Evolutionary conservation across 192 early-diverging fungal genomes (phyloP), one percentile per base, ranked within the genome.

Genomic region (Gryganskiella cystojenkinii): DNA sequence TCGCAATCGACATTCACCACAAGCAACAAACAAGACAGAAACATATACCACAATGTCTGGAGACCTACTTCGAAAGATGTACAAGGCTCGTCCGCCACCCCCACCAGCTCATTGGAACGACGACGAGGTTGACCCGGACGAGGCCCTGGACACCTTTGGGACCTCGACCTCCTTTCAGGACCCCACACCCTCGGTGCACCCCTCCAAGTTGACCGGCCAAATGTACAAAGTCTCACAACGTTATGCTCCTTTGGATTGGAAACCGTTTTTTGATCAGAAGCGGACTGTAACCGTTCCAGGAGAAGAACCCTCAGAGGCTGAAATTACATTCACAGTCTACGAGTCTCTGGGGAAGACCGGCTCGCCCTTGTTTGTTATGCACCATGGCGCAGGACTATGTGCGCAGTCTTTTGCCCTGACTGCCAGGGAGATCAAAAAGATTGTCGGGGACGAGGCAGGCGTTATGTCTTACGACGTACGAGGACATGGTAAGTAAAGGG

Each of bases 381-480:
- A 93, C 81, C 93, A 95, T 78, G 93, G 93, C n/a, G 93, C 92
- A 3, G 93, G 92, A 13, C 84, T 86, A 63, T 83, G 86, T 2
- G 92, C 81, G 0, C 73, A 92, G 30, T 86, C 91, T 1, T 95
- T 92, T 68, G 93, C 86, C 1, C 72, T 95, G 24, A 70, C 83
- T 3, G 82, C 87, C 24, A 84, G 83, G 53, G 62, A 83, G 47
- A 86, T 94, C 35, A 65, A 66, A 24, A 47, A 60, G n/a, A 49
- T 74, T n/a, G 75, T 75, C 10, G 61, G 86, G 0, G 46, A 72
- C 15, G 65, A 68, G 28, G 81, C 37, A 27, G 80, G 84, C 0
- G 59, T 95, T 0, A 67, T 94, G 3, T 86, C 90, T 1, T 86
- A 82, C 52, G 93, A 95, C 61, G 88, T 83, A 28, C 87, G 93